These are phyloP conservation scores for Paracorniculantispora psalliotae DNA, from an alignment of 2,329 filamentous ascomycete genomes.

Conservation along the genomic window DNA sequence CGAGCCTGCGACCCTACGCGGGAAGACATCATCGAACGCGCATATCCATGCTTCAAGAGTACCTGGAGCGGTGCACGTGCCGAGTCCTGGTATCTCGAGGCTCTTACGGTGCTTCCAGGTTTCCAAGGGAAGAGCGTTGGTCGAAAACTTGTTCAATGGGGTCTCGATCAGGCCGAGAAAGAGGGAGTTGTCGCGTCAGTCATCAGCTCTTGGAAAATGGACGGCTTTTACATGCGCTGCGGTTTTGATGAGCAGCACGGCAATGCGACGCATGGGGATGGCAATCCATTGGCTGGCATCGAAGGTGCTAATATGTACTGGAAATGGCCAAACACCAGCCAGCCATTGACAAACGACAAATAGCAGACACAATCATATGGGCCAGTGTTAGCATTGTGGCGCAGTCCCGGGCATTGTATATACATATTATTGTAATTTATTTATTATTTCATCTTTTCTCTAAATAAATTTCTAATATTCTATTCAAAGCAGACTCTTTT, in stretches of 20 bases:
- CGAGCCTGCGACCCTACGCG: slow-evolving; percentile 19
- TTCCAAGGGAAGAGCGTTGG: slow-evolving; percentile 34
- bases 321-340: not conserved
- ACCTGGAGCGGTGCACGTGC: slow-evolving; percentile 25
- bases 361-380: too few species aligned
- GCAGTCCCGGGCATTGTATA: too few species aligned
- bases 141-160: slow-evolving; percentile 35
- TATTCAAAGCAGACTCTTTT: slow-evolving; percentile 7
- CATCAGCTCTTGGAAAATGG: slow-evolving; percentile 32
- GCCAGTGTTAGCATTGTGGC: too few species aligned
- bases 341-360: not conserved
- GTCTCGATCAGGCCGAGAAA: slow-evolving; percentile 30
- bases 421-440: too few species aligned
- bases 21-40: slow-evolving; percentile 19
- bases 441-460: not conserved
- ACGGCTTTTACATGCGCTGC: slow-evolving; percentile 31
- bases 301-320: slow-evolving; percentile 10
- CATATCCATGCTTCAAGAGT: slow-evolving; percentile 19
- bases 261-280: slow-evolving; percentile 3
- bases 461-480: not conserved
- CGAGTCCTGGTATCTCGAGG: slow-evolving; percentile 35
- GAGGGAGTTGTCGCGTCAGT: slow-evolving; percentile 36
- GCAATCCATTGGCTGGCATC: slow-evolving; percentile 6
- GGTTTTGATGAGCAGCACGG: slow-evolving; percentile 11
- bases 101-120: slow-evolving; percentile 33